Evolutionary conservation across 2,329 filamentous ascomycete species (phyloP).

Genomic region (Arthrobotrys megalospora): DNA sequence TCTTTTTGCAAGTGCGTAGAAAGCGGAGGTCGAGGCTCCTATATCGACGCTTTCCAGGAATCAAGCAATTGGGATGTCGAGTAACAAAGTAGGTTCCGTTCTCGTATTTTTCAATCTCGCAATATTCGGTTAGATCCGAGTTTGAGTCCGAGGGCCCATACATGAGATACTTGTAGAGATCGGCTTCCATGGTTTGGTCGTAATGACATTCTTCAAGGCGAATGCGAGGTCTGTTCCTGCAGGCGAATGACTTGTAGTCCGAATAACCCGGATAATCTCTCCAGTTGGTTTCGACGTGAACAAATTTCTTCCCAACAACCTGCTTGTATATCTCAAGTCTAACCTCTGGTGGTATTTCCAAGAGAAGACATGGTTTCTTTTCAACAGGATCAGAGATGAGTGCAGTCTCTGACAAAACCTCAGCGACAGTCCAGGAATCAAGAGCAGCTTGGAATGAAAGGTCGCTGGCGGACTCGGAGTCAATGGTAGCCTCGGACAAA

Average conservation of each 20-base stretch:
- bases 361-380: background rate
- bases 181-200: constrained; percentile 5
- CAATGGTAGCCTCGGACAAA: too few species aligned
- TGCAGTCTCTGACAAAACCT: too few species aligned
- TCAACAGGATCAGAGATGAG: background rate
- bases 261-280: background rate
- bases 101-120: background rate
- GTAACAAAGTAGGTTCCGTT: background rate
- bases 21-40: constrained; percentile 20
- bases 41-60: background rate
- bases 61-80: background rate
- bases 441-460: too few species aligned
- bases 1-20: constrained; percentile 21
- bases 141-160: background rate
- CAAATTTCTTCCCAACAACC: constrained; percentile 14
- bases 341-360: constrained; percentile 30
- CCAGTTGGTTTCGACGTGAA: constrained; percentile 36
- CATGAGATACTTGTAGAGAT: constrained; percentile 30
- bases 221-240: constrained; percentile 6
- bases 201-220: constrained; percentile 5
- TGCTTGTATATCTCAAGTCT: constrained; percentile 28
- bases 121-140: too few species aligned
- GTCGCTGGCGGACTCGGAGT: too few species aligned
- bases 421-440: background rate
- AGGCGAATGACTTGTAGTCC: background rate